Conservation (phyloP, 1,284 basidiomycete species). For the Omphalotus olearius region DNA sequence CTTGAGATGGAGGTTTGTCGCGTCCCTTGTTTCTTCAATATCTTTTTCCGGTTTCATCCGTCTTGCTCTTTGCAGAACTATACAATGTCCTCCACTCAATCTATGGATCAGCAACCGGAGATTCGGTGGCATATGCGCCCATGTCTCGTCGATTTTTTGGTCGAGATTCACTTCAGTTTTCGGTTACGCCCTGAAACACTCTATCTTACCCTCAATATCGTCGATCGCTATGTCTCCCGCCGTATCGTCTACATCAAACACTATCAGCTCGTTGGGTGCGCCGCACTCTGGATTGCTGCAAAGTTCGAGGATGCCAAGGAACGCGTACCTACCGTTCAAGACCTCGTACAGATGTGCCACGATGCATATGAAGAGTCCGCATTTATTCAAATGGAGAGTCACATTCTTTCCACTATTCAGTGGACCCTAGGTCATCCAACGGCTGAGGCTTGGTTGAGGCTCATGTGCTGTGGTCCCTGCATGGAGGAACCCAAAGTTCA, state of each 20-base stretch:
- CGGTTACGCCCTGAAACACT: conserved; percentile 96
- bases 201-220: conserved; percentile 97
- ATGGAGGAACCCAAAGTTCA: conserved; percentile 87
- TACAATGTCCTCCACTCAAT: conserved; percentile 86
- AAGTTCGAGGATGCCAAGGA: conserved; percentile 99
- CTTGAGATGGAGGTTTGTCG: conserved; percentile 91
- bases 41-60: conserved; percentile 13
- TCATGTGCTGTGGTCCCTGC: conserved; percentile 66
- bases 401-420: conserved; percentile 93
- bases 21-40: not conserved
- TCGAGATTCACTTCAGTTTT: conserved; percentile 98
- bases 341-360: conserved; percentile 92
- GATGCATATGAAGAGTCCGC: conserved; percentile 95
- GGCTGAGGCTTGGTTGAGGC: conserved; percentile 93
- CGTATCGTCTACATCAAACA: conserved; percentile 99
- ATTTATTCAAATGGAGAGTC: conserved; percentile 97
- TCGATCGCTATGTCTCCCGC: conserved; percentile 98
- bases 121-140: conserved; percentile 99
- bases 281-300: conserved; percentile 97
- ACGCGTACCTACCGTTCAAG: conserved; percentile 91
- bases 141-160: conserved; percentile 96
- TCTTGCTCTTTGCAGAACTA: conserved; percentile 46
- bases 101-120: conserved; percentile 99
- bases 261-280: conserved; percentile 98
- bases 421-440: conserved; percentile 98